Evolutionary conservation across 139 green algal genomes (phyloP).

Genomic region (Zygnema cylindricum): DNA sequence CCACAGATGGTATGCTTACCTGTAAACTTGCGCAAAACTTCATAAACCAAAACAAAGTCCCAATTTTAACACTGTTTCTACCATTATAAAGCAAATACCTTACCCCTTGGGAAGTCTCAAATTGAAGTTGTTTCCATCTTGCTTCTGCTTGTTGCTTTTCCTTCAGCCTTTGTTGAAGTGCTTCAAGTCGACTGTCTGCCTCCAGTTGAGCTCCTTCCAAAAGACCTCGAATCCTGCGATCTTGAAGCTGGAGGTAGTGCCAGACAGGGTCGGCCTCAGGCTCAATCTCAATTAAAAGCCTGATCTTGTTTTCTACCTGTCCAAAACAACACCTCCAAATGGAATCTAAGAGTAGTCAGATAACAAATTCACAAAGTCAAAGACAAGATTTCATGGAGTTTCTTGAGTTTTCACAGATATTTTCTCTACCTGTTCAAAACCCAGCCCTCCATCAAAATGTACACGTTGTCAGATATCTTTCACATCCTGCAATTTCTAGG

Average conservation of each 20-base stretch:
- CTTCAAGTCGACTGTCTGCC: constrained; percentile 38
- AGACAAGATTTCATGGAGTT: too few relatives aligned
- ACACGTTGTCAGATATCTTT: too few relatives aligned
- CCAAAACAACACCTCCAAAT: neutral
- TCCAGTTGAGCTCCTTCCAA: constrained; percentile 44
- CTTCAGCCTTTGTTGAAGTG: neutral
- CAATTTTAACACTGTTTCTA: too few relatives aligned
- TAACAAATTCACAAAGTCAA: too few relatives aligned
- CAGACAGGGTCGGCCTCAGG: constrained; percentile 49
- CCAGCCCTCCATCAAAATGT: too few relatives aligned
- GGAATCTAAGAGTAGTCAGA: neutral
- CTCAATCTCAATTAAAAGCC: constrained; percentile 49
- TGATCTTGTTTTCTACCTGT: constrained; percentile 55
- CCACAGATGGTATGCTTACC: too few relatives aligned
- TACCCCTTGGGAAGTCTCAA: neutral
- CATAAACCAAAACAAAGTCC: too few relatives aligned
- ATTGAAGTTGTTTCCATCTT: constrained; percentile 43
- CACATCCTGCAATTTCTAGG: too few relatives aligned
- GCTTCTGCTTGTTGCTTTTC: constrained; percentile 37
- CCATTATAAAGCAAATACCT: neutral
- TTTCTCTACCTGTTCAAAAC: too few relatives aligned
- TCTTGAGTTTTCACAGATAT: too few relatives aligned
- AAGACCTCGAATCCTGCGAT: constrained; percentile 48
- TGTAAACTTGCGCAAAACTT: too few relatives aligned
- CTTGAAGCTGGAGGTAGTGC: constrained; percentile 55